Base-by-base conservation (phyloP, 1,139 yeast genomes). In the Scheffersomyces parashehatae region DNA sequence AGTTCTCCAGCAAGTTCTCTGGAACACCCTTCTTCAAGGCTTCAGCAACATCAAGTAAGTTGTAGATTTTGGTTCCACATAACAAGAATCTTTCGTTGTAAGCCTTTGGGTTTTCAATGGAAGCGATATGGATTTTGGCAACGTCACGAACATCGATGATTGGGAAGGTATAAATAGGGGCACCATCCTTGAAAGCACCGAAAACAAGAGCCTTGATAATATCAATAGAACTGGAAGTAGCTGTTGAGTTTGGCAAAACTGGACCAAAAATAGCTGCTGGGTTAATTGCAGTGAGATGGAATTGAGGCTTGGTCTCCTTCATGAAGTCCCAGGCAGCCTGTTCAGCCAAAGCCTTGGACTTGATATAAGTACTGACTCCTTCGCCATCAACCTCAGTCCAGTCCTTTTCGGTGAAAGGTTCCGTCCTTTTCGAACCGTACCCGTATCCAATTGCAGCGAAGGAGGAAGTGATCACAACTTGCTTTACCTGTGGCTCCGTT, bases 161-260 rank as follows among this genome's bases (percentile, higher is more conserved):
- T 7, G 24, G 5, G 9, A 31, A 31, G 11, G 10, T 14, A 13
- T 31, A 14, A 12, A 3, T 2, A 2, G 35, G 20, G 15, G 4
- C 20, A 3, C 35, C 35, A 14, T 31, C 35, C 35, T 31, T 31
- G 35, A 31, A 31, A 8, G 20, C 16, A 9, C 35, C 35, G 20
- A 5, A 10, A 31, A 31, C 12, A n/a, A 12, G 11, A n/a, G 12
- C 5, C 11, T 13, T 31, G n/a, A 31, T 5, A 11, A 31, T 10
- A 10, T 14, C 11, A 8, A 31, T 14, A 38, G 88, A 31, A 7
- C 24, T 31, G 10, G 35, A 31, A 8, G 20, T 11, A 1, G 15
- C 24, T 2, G 15, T 31, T 2, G 11, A 10, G 9, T 14, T 31
- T 4, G n/a, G n/a, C 15, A 14, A 31, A 14, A 20, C 20, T 14